Base-by-base conservation (phyloP, 345 rosid genomes). In the Hibiscus mutabilis region DNA sequence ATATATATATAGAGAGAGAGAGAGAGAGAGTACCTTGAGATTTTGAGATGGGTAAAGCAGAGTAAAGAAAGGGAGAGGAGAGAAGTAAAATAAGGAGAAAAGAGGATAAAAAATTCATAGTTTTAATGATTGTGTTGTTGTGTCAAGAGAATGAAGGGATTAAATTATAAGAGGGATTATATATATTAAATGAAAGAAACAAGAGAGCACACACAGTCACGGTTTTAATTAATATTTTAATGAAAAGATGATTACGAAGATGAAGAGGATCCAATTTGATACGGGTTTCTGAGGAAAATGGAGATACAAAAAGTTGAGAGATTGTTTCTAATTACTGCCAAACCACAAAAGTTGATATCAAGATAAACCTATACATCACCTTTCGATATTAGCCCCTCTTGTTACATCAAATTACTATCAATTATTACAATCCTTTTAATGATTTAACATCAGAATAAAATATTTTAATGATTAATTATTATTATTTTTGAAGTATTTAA, bases 71-170 rank as follows among this genome's bases (percentile, higher is more conserved):
- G 61, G 13, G 72, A 69, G 18, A 27, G 7, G 63, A 55, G 14
- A 69, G 31, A 13, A 55, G 72, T 12, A 55, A 14, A 24, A 58
- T 58, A 35, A 55, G 24, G 56, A 69, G 62, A 69, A 55, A 21
- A 55, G 21, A 35, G 3, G 72, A 69, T 69, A 35, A 55, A 14
- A 55, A 11, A 69, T 55, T 69, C 72, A 69, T 69, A 55, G 62
- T 19, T 55, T 25, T 66, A 47, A 66, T 66, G 33, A 66, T 55
- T 19, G 51, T 69, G 47, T 55, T 35, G 51, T 57, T 33, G 62
- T 44, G 44, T 40, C 52, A 55, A 24, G 61, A 58, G 29, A 12
- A 22, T 22, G 31, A 57, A 9, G 31, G 7, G 13, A 24, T 11
- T 57, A 22, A 57, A 57, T 16, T 24, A 57, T 57, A 24, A 24